Base-by-base conservation (phyloP, 805 yeast genomes). In the Suhomyces sp. region DNA sequence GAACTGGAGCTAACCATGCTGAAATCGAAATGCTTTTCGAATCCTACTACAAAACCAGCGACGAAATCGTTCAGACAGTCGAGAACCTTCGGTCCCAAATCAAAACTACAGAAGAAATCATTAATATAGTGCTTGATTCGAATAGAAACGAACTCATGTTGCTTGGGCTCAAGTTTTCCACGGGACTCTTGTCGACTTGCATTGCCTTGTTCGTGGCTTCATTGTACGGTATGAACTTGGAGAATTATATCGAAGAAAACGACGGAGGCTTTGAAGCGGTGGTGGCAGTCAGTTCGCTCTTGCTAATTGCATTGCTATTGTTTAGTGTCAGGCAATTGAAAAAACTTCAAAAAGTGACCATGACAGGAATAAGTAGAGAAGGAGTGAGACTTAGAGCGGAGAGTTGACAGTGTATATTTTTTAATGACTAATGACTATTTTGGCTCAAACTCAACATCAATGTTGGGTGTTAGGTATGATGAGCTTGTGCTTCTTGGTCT, bases 191-290 rank as follows among this genome's bases (percentile, higher is more conserved):
- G 35, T 86, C 96, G 3, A 74, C 92, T 62, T 96, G 96, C 2
- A 81, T 86, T 13, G 87, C 94, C 1, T 73, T 96, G 46, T 89
- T 88, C 58, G 66, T 90, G 13, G 94, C 96, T 1, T 87, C 97
- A 0, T 73, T 90, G 9, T 94, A 92, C 68, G 99, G 99, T 35
- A 94, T 94, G 99, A 94, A 94, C 69, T 74, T 94, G 67, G 90
- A 88, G 63, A 94, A 93, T 70, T 91, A 88, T 41, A 85, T 94
- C 22, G 99, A 94, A 66, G 96, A 91, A 52, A 73, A 84, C 1
- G 79, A 81, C 51, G 78, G 79, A 57, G 97, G 97, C 31, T 88
- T 90, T 64, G 74, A 72, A 54, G 44, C 61, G 6, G 66, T 73
- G 5, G 66, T 83, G 5, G 67, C 77, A 1, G 55, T 76, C 1